A percentile compares a stretch with the other conserved stretches of the same genome.
These are phyloP conservation scores for Lipomyces orientalis DNA, from an alignment of 805 yeast species.

Conservation along the genomic window DNA sequence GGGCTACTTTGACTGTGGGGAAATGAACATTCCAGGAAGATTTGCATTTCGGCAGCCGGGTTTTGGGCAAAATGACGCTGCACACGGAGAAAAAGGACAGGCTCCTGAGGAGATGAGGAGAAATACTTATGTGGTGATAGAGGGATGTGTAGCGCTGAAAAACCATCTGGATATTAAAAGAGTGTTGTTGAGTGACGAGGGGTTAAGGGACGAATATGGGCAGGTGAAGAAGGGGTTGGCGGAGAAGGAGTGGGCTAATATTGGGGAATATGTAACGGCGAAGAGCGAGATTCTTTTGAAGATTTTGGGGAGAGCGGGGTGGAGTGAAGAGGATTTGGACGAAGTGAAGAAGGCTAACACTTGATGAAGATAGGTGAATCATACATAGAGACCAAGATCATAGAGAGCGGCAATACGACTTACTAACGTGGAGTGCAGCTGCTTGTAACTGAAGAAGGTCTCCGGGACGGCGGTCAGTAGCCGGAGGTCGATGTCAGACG, in stretches of 20 bases:
- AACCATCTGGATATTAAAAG: background rate
- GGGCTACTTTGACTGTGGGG: background rate
- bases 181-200: slow-evolving; percentile 3
- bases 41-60: background rate
- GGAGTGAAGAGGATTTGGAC: slow-evolving; percentile 3
- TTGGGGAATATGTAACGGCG: background rate
- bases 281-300: background rate
- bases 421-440: too few species aligned
- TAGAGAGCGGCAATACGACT: too few species aligned
- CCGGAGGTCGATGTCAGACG: too few species aligned
- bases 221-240: background rate
- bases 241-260: background rate
- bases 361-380: background rate
- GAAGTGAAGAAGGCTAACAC: slow-evolving; percentile 3
- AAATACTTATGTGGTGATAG: background rate
- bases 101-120: background rate
- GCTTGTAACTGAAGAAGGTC: too few species aligned
- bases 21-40: background rate
- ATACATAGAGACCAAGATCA: too few species aligned
- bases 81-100: background rate
- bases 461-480: too few species aligned
- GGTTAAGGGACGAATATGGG: slow-evolving; percentile 2
- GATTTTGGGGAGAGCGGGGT: slow-evolving; percentile 1
- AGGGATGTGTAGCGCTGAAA: background rate
- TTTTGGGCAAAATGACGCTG: background rate